Evolutionary conservation across 2,329 filamentous ascomycete species (phyloP), one percentile per base, ranked within the genome.

Genomic region (Cytospora chrysosperma): DNA sequence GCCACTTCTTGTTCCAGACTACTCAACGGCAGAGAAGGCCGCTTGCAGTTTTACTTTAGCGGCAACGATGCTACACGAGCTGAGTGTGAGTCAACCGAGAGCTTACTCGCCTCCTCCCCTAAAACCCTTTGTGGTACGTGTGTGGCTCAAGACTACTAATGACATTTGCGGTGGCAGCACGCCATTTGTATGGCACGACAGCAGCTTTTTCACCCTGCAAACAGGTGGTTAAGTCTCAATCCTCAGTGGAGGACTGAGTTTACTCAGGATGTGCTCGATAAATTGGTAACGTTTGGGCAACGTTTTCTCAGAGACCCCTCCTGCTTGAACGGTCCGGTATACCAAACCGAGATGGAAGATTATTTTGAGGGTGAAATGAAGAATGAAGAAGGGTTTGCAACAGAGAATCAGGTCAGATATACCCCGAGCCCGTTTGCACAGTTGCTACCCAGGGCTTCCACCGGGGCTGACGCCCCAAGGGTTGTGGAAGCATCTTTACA

Each of bases 21-120:
- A 66, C 19, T 61, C 65, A 3, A 5, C 26, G 4, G 65, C 62
- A 1, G 65, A 66, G 56, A 66, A 66, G 30, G 65, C 65, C 26
- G 56, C 52, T 27, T 54, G 32, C 19, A 57, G 51, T 21, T 65
- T 59, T 6, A 28, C 30, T 15, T 19, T 66, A n/a, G 59, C 65
- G 5, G 56, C 47, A 21, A 57, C 47, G 15, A 62, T 66, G 15
- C 30, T 62, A n/a, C 65, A 66, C 47, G 65, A 66, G 49, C 24
- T 66, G 5, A 27, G 26, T 26, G 62, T 65, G 43, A 54, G 62
- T 65, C 8, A 3, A 43, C 28, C 27, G 10, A 12, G 19, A 15
- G 28, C 19, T 32, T 37, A 1, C 6, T 10, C 28, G 9, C 32
- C 12, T 13, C 32, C 32, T 13, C 10, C 32, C 4, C 32, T 40